Base-by-base conservation (phyloP, 805 yeast species). In the Komagataella mondaviorum region DNA sequence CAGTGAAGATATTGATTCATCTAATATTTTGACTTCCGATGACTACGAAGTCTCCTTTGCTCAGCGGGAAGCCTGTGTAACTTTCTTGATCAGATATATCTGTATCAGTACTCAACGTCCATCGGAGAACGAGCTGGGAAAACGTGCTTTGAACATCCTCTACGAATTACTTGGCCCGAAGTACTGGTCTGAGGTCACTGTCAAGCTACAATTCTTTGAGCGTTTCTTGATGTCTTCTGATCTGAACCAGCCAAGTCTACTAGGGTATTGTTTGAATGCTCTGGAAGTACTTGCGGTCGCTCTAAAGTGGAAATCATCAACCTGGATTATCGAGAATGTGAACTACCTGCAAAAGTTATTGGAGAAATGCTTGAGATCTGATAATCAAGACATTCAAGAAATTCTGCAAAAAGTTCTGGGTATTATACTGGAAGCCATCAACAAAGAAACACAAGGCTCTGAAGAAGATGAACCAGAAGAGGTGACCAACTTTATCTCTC, bases 171-270 rank as follows among this genome's bases (percentile, higher is more conserved):
- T 90, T 52, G 80, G 88, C 7, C 80, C 86, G 3, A 75, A 75
- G 0, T 80, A 78, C 54, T 91, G 98, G 98, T 75, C 88, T 0
- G 96, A 88, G 57, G 95, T 88, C 6, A 77, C 83, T n/a, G 89
- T 93, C 17, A 88, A 88, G 58, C 71, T 93, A 39, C 77, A 83
- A 1, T 89, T 87, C 65, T 93, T 93, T 61, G 99, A 93, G 57
- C 81, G 93, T 55, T 87, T 89, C 59, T 68, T 93, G 51, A 79
- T 86, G 17, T 81, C 87, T 30, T 81, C 87, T 52, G 96, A 91
- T 56, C 70, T 85, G 53, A 78, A 76, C 44, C 76, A 88, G 12
- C 75, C 80, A 43, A 82, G 82, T 54, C 74, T 85, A 45, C 63
- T 88, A 22, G 88, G 89, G 1, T 84, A 85, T 57, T 86, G 96